Evolutionary conservation across 2,329 filamentous ascomycete genomes (phyloP).

Genomic region (Leptodontidium sp.): DNA sequence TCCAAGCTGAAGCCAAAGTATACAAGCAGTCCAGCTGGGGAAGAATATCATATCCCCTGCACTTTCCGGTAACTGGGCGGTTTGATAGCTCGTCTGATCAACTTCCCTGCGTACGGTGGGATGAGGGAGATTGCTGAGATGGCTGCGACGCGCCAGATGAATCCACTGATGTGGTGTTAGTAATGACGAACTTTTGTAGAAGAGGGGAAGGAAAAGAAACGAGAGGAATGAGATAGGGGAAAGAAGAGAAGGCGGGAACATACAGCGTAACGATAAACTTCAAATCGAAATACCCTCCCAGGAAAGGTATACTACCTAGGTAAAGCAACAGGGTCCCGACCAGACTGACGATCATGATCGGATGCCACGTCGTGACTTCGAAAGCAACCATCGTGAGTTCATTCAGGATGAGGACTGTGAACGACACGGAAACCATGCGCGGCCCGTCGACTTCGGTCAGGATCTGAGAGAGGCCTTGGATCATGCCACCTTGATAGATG

Average conservation of each 20-base stretch:
- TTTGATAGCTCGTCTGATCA: constrained; percentile 84
- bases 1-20: background rate
- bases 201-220: background rate
- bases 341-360: constrained; percentile 86
- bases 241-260: constrained; percentile 42
- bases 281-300: constrained; percentile 91
- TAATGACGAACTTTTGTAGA: background rate
- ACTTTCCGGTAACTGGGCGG: constrained; percentile 97
- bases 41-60: constrained; percentile 60
- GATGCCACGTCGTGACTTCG: constrained; percentile 97
- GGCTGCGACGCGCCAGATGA: constrained; percentile 86
- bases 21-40: background rate
- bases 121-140: constrained; percentile 83
- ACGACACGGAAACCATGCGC: constrained; percentile 88
- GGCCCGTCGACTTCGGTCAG: constrained; percentile 79
- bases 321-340: constrained; percentile 85
- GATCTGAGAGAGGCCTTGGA: constrained; percentile 92
- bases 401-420: constrained; percentile 91
- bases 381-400: constrained; percentile 97
- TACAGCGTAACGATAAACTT: constrained; percentile 76
- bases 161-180: constrained; percentile 63
- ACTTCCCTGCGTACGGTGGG: constrained; percentile 86
- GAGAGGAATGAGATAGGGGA: background rate
- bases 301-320: constrained; percentile 82
- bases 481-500: constrained; percentile 93